Base-by-base conservation (phyloP, 225 moss, liverwort and hornwort species). In the Bryum argenteum region DNA sequence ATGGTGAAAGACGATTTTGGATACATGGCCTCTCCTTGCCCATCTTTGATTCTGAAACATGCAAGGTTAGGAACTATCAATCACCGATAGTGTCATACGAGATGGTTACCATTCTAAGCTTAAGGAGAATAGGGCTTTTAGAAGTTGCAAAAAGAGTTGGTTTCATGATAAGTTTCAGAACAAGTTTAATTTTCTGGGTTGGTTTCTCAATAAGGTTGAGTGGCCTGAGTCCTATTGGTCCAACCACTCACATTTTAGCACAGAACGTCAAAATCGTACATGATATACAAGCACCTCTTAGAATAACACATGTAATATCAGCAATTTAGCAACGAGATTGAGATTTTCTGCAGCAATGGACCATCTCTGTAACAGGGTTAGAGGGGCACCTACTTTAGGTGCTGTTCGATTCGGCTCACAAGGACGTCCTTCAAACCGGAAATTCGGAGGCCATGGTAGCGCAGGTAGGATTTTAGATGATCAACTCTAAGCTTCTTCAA, bases 391-490 rank as follows among this genome's bases (percentile, higher is more conserved):
- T 63, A 93, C 96, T 70, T 77, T 19, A 86, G 57, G 64, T 96
- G 87, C 74, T 84, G 67, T 73, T 89, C 78, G 39, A 89, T 83
- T 22, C 90, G 89, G 16, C 63, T 77, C 58, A 91, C 48, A 8
- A 96, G 80, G 21, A 78, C 79, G 12, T 73, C 73, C 77, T 93
- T 96, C 18, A 71, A 52, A 69, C 93, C 93, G 63, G 70, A 61
- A 40, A 90, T 62, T 53, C 89, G 80, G 60, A 96, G 74, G 45
- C 82, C 73, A 69, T 88, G 42, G 47, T 68, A 17, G 8, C 91
- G 91, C 70, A 96, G 81, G 75, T 93, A 96, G 3, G 84, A 70
- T 78, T 81, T 87, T 66, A 91, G 80, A 28, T 85, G 71, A 43
- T 80, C 83, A 10, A 83, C 26, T 58, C 47, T 89, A 28, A 93